Conservation (phyloP, 495 filamentous ascomycete species). For the Daldinia grandis region DNA sequence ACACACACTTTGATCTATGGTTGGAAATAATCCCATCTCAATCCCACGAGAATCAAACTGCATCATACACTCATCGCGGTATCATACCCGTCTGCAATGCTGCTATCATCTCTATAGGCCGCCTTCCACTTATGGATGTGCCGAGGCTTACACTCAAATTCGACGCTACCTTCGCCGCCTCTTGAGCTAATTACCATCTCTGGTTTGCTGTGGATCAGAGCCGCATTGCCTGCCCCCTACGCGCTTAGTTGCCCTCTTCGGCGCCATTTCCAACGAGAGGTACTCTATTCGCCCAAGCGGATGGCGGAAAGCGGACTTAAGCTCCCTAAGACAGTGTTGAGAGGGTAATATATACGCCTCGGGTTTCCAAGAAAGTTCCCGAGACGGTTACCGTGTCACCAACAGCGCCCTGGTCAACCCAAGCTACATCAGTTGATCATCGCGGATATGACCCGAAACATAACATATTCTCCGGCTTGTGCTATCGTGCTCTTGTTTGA, state of each 20-base stretch:
- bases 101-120: constrained; percentile 11
- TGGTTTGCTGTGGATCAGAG: constrained; percentile 21
- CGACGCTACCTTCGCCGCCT: constrained; percentile 15
- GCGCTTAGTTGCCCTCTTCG: neutral
- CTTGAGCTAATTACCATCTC: constrained; percentile 25
- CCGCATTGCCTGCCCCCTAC: constrained; percentile 23
- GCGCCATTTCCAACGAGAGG: constrained; percentile 12
- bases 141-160: constrained; percentile 22
- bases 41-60: constrained; percentile 6
- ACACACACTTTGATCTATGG: constrained; percentile 7
- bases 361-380: constrained; percentile 23
- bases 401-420: constrained; percentile 5
- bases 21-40: constrained; percentile 14
- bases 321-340: neutral
- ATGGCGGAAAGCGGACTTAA: constrained; percentile 4
- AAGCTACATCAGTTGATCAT: constrained; percentile 34
- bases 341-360: constrained; percentile 32
- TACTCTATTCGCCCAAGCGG: constrained; percentile 11
- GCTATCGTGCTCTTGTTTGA: constrained; percentile 29
- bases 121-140: constrained; percentile 17
- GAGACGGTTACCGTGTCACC: constrained; percentile 36
- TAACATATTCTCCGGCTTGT: constrained; percentile 34
- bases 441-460: constrained; percentile 34
- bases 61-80: constrained; percentile 10
- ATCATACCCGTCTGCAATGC: constrained; percentile 1